Conservation (phyloP, 2,329 filamentous ascomycete species). For the Sarocladium brachiariae region DNA sequence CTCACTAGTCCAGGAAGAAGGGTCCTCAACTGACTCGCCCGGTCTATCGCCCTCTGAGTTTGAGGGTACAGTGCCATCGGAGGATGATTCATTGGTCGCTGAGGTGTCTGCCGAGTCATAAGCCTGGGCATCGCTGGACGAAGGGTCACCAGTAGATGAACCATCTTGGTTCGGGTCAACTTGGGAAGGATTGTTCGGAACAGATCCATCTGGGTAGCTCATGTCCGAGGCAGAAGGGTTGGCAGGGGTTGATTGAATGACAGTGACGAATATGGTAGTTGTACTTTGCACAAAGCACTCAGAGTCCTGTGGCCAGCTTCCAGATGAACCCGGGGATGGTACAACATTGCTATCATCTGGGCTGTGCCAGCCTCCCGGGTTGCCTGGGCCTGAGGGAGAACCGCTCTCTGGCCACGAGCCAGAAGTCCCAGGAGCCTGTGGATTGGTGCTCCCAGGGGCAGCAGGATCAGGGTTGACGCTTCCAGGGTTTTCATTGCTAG, state of each 20-base stretch:
- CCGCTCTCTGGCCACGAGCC: too few species aligned
- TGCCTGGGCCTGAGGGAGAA: neutral
- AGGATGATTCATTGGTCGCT: too few species aligned
- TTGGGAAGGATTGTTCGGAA: constrained; percentile 11
- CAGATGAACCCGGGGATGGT: constrained; percentile 10
- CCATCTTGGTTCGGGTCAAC: constrained; percentile 13
- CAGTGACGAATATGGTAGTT: constrained; percentile 42
- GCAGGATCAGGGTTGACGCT: neutral
- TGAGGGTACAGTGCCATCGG: neutral
- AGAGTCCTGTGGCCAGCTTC: constrained; percentile 12
- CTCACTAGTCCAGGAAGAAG: neutral
- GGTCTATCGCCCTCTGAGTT: neutral
- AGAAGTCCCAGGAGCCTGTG: too few species aligned
- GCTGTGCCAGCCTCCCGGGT: neutral
- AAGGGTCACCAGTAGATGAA: constrained; percentile 11
- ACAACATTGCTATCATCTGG: constrained; percentile 11
- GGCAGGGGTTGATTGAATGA: constrained; percentile 28
- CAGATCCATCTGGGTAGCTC: neutral
- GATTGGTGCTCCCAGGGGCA: too few species aligned
- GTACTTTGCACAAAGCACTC: constrained; percentile 34
- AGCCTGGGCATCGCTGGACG: neutral
- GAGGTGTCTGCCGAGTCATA: too few species aligned
- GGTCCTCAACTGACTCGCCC: neutral
- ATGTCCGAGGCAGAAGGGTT: constrained; percentile 10
- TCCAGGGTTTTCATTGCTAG: neutral